A percentile compares a stretch with the other conserved stretches of the same genome.
Evolutionary conservation across 2,329 filamentous ascomycete genomes (phyloP).

Genomic region (Colletotrichum sp.): DNA sequence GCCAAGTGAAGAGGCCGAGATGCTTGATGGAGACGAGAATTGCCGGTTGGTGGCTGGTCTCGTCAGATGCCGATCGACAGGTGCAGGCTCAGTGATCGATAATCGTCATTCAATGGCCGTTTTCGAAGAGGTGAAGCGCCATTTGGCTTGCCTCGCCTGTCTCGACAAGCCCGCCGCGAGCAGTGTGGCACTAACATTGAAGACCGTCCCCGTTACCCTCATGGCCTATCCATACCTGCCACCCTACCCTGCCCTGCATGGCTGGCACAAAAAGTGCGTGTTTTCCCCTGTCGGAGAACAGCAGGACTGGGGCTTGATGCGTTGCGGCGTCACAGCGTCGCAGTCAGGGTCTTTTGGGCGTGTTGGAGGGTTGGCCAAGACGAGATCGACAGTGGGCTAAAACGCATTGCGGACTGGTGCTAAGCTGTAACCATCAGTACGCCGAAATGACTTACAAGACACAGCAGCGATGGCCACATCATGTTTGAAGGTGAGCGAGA

Average conservation of each 20-base stretch:
- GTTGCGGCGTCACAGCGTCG: background rate
- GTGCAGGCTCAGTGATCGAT: background rate
- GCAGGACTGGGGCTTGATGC: background rate
- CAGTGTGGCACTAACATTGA: background rate
- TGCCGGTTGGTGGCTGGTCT: constrained; percentile 4
- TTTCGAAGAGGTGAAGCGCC: background rate
- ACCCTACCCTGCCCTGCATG: background rate
- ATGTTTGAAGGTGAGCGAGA: constrained; percentile 7
- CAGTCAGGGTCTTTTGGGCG: background rate
- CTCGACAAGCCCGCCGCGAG: background rate
- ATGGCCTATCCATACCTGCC: background rate
- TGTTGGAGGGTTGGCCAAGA: background rate
- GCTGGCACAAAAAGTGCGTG: background rate
- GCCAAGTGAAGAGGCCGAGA: background rate
- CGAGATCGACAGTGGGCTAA: background rate
- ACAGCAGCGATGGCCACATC: background rate
- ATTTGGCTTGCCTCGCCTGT: background rate
- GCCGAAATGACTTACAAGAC: background rate
- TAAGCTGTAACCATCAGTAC: background rate
- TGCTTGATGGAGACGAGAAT: background rate
- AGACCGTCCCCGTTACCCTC: background rate
- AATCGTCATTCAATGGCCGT: background rate
- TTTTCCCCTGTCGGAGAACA: background rate
- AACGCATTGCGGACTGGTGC: background rate
- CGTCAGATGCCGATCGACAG: constrained; percentile 9